Conservation (phyloP, 2,329 filamentous ascomycete genomes). For the Davidsoniella virescens region DNA sequence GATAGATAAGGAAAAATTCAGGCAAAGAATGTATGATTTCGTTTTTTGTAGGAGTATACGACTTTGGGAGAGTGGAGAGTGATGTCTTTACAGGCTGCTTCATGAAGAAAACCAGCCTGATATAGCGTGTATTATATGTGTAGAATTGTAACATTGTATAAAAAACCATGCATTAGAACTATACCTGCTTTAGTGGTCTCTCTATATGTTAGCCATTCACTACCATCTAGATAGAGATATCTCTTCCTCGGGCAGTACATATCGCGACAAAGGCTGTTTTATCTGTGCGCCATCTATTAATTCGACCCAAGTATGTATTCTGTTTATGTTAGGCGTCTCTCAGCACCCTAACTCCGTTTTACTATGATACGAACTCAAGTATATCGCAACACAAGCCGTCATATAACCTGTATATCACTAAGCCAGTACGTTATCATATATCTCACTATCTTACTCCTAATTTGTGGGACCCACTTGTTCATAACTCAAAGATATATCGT, state of each 20-base stretch:
- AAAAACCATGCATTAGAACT: not conserved
- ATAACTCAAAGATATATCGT: too few relatives aligned
- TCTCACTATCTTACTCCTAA: too few relatives aligned
- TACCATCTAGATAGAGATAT: too few relatives aligned
- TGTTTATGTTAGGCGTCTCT: too few relatives aligned
- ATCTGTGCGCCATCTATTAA: too few relatives aligned
- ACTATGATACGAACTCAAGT: too few relatives aligned
- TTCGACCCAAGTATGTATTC: too few relatives aligned
- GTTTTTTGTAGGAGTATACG: constrained; percentile 9
- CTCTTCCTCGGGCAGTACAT: too few relatives aligned
- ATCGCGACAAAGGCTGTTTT: too few relatives aligned
- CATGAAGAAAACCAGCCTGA: not conserved
- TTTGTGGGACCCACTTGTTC: constrained; percentile 22
- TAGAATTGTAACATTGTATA: constrained; percentile 13
- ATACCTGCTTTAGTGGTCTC: too few relatives aligned
- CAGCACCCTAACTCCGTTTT: too few relatives aligned
- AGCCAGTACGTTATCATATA: constrained; percentile 8
- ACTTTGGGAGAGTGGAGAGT: not conserved
- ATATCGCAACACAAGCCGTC: constrained; percentile 23
- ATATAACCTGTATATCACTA: constrained; percentile 21
- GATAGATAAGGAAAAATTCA: constrained; percentile 40
- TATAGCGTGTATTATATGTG: constrained; percentile 10
- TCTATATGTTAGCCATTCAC: too few relatives aligned
- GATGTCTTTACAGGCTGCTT: not conserved
- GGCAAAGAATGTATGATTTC: not conserved